Conservation (phyloP, 208 protist genomes). For the Porcisia hertigi region DNA sequence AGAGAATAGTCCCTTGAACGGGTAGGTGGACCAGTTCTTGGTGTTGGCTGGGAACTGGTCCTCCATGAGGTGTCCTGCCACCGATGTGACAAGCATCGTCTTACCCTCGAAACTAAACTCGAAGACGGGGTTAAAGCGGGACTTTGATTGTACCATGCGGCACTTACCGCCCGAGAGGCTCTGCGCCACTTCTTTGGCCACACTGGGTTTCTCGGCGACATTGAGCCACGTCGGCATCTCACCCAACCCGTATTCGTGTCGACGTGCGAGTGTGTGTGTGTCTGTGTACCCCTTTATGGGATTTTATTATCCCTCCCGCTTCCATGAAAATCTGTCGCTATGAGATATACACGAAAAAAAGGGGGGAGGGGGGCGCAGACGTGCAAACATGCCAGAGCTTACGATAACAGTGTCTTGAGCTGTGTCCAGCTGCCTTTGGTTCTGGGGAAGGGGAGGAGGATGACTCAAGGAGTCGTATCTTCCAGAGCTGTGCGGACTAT, state of each 20-base stretch:
- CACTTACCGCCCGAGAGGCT: conserved; percentile 70
- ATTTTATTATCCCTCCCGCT: not conserved
- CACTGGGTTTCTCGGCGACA: conserved; percentile 96
- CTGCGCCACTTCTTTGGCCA: conserved; percentile 87
- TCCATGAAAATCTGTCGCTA: not conserved
- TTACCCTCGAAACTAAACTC: conserved; percentile 75
- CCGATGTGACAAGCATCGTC: conserved; percentile 96
- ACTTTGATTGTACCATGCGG: conserved; percentile 47
- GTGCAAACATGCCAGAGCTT: too few species aligned
- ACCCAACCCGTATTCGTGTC: not conserved
- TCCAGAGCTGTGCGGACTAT: not conserved
- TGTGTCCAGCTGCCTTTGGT: too few species aligned
- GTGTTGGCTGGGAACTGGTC: conserved; percentile 85
- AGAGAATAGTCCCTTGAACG: conserved; percentile 91
- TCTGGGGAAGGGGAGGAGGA: not conserved
- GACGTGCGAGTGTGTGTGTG: not conserved
- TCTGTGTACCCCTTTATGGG: not conserved
- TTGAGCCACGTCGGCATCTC: conserved; percentile 86
- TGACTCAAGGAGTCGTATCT: not conserved
- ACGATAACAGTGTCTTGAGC: too few species aligned
- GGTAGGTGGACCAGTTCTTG: conserved; percentile 85
- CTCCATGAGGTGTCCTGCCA: conserved; percentile 96
- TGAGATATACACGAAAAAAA: not conserved
- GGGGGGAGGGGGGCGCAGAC: too few species aligned
- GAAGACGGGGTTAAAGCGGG: conserved; percentile 85